Evolutionary conservation across 148 eudicot species (phyloP), one percentile per base, ranked within the genome.

Genomic region (Chenopodium album): DNA sequence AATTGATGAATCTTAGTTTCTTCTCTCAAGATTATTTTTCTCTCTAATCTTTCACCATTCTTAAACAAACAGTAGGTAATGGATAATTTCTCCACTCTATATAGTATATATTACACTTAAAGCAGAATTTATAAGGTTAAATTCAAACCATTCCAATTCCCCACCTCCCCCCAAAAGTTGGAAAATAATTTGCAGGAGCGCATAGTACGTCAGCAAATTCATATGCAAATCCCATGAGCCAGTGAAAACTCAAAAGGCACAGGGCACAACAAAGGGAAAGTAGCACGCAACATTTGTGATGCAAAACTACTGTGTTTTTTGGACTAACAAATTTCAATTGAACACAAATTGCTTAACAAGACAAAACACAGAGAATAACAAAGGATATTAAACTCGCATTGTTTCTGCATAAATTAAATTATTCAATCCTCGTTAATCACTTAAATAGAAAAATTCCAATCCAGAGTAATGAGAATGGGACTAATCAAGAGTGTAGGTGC

Each of bases 401-500:
- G 66, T 62, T 62, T 62, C 46, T 80, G 22, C 71, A 73, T 46
- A 10, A 56, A 71, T 62, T 23, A 64, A 17, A 68, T 63, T 74
- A 22, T 73, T 23, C 31, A 63, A 29, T 26, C 17, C 1, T 59
- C 31, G 59, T 32, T n/a, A 77, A 41, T n/a, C 20, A 63, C 62
- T 2, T 4, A 67, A 50, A 46, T 28, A 23, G 11, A 78, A 14
- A 78, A 67, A 29, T 19, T 10, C 64, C 26, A 52, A 48, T 28
- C 22, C 73, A 46, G 41, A 23, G 17, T 41, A 41, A 41, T 4
- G 44, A 7, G 44, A 41, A 41, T 4, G 44, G 8, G 44, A 41
- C 0, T 28, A 78, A 46, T 54, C 77, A 62, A 37, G 73, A 77
- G 70, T 26, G 12, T 73, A 48, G 85, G 78, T 64, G 50, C 88